Conservation (phyloP, 129 eudicot species). For the Tagetes erecta region DNA sequence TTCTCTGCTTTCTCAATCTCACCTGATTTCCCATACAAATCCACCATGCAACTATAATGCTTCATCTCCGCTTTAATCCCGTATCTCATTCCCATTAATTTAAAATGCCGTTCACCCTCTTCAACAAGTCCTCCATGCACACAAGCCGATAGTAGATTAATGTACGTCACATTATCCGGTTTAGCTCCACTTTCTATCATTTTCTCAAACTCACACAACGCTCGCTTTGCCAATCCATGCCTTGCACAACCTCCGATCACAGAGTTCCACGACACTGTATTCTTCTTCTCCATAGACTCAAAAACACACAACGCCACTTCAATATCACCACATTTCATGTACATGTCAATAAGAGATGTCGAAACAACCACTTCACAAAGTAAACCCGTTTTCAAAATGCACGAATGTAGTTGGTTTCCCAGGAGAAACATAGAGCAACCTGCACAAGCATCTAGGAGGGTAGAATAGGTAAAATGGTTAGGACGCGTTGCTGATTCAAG, state of each 20-base stretch:
- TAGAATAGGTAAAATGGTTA: slow-evolving; percentile 69
- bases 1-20: slow-evolving; percentile 64
- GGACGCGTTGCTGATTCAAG: slow-evolving; percentile 48
- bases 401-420: slow-evolving; percentile 67
- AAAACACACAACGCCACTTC: slow-evolving; percentile 51
- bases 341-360: slow-evolving; percentile 61
- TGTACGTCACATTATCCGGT: slow-evolving; percentile 63
- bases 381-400: slow-evolving; percentile 54
- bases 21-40: slow-evolving; percentile 81
- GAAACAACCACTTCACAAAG: slow-evolving; percentile 56
- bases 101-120: slow-evolving; percentile 67
- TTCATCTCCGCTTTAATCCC: slow-evolving; percentile 58
- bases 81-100: slow-evolving; percentile 46
- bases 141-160: slow-evolving; percentile 75
- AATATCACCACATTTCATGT: slow-evolving; percentile 77
- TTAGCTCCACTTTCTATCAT: slow-evolving; percentile 53
- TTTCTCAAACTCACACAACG: slow-evolving; percentile 57
- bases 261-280: slow-evolving; percentile 72
- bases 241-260: slow-evolving; percentile 77
- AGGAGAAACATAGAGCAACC: slow-evolving; percentile 52
- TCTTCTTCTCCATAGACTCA: slow-evolving; percentile 52
- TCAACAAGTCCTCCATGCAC: slow-evolving; percentile 75
- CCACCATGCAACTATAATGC: slow-evolving; percentile 92
- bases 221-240: slow-evolving; percentile 58
- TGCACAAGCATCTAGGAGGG: slow-evolving; percentile 55